These are phyloP conservation scores for Cicer cuneatum DNA, from an alignment of 306 rosid species.

Conservation along the genomic window DNA sequence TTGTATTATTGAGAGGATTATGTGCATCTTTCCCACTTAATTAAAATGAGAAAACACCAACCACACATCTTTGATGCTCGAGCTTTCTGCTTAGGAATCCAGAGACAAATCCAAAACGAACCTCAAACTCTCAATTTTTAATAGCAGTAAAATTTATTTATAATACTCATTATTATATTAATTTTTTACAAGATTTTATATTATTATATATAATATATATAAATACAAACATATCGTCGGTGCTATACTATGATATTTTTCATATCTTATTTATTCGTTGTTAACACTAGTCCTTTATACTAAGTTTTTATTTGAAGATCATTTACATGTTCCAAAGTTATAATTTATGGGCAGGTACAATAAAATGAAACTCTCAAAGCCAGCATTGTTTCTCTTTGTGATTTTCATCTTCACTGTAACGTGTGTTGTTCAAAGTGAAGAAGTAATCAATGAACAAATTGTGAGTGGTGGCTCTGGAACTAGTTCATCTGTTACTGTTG, in stretches of 20 bases:
- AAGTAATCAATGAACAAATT: slow-evolving; percentile 34
- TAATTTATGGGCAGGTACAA: slow-evolving; percentile 11
- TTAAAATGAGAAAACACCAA: slow-evolving; percentile 53
- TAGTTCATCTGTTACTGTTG: slow-evolving; percentile 43
- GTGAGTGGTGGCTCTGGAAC: slow-evolving; percentile 32
- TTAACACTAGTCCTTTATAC: slow-evolving; percentile 6
- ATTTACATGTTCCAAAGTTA: slow-evolving; percentile 19
- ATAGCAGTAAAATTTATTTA: background rate
- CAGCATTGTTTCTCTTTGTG: slow-evolving; percentile 49
- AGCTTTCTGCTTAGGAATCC: slow-evolving; percentile 68
- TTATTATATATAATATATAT: slow-evolving; percentile 1
- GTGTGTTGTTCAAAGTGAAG: slow-evolving; percentile 47
- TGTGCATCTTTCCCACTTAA: slow-evolving; percentile 3
- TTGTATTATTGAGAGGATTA: background rate
- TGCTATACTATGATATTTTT: slow-evolving; percentile 12
- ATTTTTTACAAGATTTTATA: background rate
- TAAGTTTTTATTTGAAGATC: background rate
- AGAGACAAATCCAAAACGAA: slow-evolving; percentile 61
- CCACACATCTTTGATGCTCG: slow-evolving; percentile 62
- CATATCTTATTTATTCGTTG: slow-evolving; percentile 1
- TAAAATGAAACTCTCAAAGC: slow-evolving; percentile 56
- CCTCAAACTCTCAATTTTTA: slow-evolving; percentile 35
- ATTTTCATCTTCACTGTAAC: slow-evolving; percentile 47
- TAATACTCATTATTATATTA: too few species aligned
- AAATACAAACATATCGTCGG: slow-evolving; percentile 28